phyloP scores from a whole-genome alignment of 2,329 filamentous ascomycete species.

The Stemphylium beticola region DNA sequence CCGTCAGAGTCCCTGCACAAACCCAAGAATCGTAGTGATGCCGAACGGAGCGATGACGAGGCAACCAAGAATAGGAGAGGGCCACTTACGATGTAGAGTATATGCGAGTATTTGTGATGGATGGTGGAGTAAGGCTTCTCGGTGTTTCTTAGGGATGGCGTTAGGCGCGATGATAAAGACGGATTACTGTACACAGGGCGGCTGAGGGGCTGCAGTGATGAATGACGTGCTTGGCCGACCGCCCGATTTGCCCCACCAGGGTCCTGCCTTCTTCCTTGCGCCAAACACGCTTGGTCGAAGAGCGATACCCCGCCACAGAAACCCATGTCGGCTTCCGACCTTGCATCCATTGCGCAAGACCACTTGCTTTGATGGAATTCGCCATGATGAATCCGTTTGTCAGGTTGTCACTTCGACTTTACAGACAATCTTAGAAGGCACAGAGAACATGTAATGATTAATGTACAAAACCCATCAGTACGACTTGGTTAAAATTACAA shows the following conservation, averaged over 20 bases:
- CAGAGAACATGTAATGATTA: not conserved
- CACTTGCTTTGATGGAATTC: not conserved
- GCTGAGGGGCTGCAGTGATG: conserved; percentile 21
- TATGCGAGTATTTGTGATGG: conserved; percentile 24
- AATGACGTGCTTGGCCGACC: conserved; percentile 33
- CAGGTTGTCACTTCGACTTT: no score
- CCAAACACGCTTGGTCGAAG: not conserved
- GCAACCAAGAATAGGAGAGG: conserved; percentile 3
- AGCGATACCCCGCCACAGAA: not conserved
- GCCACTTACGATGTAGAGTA: conserved; percentile 35
- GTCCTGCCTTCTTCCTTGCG: conserved; percentile 14
- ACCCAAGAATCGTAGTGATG: conserved; percentile 12
- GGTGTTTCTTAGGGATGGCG: conserved; percentile 14
- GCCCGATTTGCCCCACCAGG: conserved; percentile 22
- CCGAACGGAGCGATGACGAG: conserved; percentile 8
- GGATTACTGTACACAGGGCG: conserved; percentile 23
- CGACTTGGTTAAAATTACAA: conserved; percentile 29
- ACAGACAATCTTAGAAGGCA: not conserved
- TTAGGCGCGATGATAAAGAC: conserved; percentile 32
- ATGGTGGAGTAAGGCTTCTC: conserved; percentile 10
- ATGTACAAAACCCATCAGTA: conserved; percentile 18
- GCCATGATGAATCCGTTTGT: no score
- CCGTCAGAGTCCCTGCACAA: conserved; percentile 34
- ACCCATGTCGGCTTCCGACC: no score
- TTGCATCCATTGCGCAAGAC: not conserved